A percentile compares a stretch with the other conserved stretches of the same genome.
These are phyloP conservation scores for Luffa aegyptiaca DNA, from an alignment of 306 rosid species.

Conservation along the genomic window DNA sequence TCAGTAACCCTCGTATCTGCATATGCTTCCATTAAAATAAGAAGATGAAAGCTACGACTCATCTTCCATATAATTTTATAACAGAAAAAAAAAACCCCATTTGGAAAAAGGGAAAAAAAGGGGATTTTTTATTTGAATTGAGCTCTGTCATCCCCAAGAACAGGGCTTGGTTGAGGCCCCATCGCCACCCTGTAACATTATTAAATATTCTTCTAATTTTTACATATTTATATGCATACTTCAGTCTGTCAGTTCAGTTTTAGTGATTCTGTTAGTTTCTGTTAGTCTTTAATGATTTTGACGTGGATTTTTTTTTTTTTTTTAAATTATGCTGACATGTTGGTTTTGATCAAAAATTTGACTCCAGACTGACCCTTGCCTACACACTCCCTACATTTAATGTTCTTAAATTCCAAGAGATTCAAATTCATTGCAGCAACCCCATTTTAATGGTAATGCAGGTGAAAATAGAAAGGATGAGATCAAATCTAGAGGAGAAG, in stretches of 20 bases:
- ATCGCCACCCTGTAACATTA: background rate
- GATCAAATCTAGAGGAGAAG: constrained; percentile 83
- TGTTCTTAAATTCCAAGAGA: background rate
- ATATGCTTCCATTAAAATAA: constrained; percentile 2
- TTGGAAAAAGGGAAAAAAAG: background rate
- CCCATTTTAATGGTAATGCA: constrained; percentile 7
- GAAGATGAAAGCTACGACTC: background rate
- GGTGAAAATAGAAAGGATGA: constrained; percentile 96
- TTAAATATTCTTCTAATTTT: too few species aligned
- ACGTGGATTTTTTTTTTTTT: too few species aligned
- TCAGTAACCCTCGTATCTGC: background rate
- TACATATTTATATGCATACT: background rate
- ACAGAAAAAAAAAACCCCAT: background rate
- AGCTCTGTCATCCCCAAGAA: background rate
- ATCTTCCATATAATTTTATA: background rate
- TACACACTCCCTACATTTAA: background rate
- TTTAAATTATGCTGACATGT: background rate
- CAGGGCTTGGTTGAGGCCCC: background rate
- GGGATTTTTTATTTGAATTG: background rate
- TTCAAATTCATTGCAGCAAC: background rate
- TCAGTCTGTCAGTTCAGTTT: background rate
- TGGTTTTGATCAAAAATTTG: background rate
- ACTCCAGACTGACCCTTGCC: background rate
- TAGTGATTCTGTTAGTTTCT: background rate
- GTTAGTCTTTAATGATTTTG: background rate